phyloP scores from a whole-genome alignment of 2,329 filamentous ascomycete genomes.

The Trichoderma sp. region DNA sequence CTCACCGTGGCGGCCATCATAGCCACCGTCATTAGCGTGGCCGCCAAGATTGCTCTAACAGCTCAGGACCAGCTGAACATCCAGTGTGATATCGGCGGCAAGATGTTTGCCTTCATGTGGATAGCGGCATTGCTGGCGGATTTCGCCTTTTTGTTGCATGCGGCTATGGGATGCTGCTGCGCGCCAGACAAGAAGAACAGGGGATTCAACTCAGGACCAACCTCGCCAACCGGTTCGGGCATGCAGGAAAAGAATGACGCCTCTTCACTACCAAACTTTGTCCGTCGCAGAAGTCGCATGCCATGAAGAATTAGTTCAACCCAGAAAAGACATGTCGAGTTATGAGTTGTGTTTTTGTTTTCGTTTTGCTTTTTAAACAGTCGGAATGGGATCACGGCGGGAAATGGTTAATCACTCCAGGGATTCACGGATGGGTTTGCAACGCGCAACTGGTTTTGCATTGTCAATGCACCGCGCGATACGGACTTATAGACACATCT shows the following conservation, averaged over 20 bases:
- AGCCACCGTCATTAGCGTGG: conserved; percentile 80
- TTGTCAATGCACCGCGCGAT: neutral
- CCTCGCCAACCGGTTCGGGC: neutral
- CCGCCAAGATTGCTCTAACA: conserved; percentile 76
- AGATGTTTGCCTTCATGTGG: conserved; percentile 92
- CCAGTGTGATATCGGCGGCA: conserved; percentile 63
- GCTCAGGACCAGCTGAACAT: conserved; percentile 76
- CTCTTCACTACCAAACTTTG: conserved; percentile 1
- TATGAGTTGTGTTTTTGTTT: neutral
- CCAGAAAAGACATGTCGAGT: neutral
- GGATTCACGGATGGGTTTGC: neutral
- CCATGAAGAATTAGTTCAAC: neutral
- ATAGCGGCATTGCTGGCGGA: conserved; percentile 67
- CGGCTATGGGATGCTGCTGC: conserved; percentile 78
- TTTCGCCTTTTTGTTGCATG: conserved; percentile 71
- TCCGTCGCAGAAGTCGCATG: conserved; percentile 17
- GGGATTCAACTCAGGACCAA: neutral
- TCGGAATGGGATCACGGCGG: neutral
- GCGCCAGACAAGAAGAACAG: conserved; percentile 29
- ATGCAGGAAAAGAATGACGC: neutral
- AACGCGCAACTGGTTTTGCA: neutral
- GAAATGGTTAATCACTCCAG: neutral
- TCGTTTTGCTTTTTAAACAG: neutral
- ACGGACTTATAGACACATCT: neutral
- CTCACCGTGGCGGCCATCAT: conserved; percentile 71